Evolutionary conservation across 768 basidiomycete genomes (phyloP).

Genomic region (Tephrocybe sp.): DNA sequence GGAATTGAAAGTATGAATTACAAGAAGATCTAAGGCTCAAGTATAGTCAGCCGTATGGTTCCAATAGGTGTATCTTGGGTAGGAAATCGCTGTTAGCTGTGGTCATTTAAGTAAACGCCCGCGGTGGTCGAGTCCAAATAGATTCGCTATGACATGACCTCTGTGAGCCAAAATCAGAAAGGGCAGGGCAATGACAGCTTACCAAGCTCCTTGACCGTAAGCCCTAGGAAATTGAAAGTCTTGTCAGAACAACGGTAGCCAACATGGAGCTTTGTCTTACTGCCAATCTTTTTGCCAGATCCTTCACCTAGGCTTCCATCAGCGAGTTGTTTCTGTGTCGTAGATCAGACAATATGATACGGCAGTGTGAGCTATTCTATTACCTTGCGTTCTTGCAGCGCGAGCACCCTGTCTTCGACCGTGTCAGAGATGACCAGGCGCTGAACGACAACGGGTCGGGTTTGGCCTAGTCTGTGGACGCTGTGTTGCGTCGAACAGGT

Average conservation of each 20-base stretch:
- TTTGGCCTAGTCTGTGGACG: conserved; percentile 58
- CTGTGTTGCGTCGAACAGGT: too few species aligned
- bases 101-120: conserved; percentile 25
- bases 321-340: conserved; percentile 46
- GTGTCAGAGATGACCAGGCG: conserved; percentile 58
- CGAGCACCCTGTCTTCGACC: conserved; percentile 69
- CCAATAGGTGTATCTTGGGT: background rate
- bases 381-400: conserved; percentile 60
- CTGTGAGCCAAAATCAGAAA: background rate
- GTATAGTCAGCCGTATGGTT: background rate
- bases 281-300: conserved; percentile 52
- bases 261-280: conserved; percentile 29
- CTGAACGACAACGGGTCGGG: conserved; percentile 46
- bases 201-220: conserved; percentile 52
- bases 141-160: conserved; percentile 27
- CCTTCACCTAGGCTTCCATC: conserved; percentile 66
- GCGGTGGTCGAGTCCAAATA: conserved; percentile 42
- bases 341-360: too few species aligned
- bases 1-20: background rate
- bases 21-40: background rate
- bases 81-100: background rate
- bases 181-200: conserved; percentile 6
- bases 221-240: conserved; percentile 22
- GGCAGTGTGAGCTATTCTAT: too few species aligned
- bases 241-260: background rate